Percentiles rank a stretch among this genome's conserved stretches.
Conservation (phyloP, 2,329 filamentous ascomycete genomes). For the Fusarium nurragi region DNA sequence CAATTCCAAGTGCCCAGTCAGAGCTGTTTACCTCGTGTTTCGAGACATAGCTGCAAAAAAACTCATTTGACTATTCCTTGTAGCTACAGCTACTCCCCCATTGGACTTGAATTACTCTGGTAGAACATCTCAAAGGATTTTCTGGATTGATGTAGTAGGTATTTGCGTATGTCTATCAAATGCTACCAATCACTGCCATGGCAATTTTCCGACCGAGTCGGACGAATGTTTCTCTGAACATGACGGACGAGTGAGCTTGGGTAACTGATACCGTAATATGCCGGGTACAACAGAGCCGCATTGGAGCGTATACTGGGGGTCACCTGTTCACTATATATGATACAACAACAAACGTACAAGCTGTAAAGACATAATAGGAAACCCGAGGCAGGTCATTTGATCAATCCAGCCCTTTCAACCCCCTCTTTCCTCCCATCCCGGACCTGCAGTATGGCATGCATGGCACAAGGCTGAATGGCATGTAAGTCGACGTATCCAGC, state of each 20-base stretch:
- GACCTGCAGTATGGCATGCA: constrained; percentile 4
- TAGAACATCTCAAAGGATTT: too few species aligned
- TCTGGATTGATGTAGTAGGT: neutral
- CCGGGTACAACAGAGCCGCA: neutral
- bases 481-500: neutral
- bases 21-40: too few species aligned
- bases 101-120: too few species aligned
- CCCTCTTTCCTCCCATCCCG: constrained; percentile 1
- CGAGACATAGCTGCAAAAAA: too few species aligned
- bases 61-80: neutral
- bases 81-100: neutral
- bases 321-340: neutral
- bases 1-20: neutral
- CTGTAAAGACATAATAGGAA: neutral
- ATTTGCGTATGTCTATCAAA: neutral
- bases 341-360: neutral
- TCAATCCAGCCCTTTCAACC: neutral
- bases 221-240: neutral
- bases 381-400: constrained; percentile 4
- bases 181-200: neutral
- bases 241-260: neutral
- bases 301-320: neutral
- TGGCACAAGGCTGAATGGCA: constrained; percentile 13
- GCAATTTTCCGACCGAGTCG: constrained; percentile 7
- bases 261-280: neutral